phyloP scores from a whole-genome alignment of 257 asterid species.

The Ophiorrhiza pumila region DNA sequence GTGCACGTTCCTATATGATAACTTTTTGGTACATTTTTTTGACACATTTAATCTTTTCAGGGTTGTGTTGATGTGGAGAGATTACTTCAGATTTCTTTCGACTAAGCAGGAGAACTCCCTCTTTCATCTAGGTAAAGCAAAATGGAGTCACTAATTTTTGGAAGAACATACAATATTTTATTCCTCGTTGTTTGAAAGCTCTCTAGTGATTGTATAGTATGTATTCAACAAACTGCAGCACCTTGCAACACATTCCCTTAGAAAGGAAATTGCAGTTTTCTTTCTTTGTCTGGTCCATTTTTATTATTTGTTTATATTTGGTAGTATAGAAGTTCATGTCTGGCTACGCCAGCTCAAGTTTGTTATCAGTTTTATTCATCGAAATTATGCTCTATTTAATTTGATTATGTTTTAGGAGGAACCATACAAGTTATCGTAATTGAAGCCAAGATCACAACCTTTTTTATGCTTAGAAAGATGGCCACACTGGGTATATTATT shows the following conservation, averaged over 20 bases:
- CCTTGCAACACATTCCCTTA: background rate
- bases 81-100: constrained; percentile 87
- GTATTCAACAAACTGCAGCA: background rate
- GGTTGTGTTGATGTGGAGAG: constrained; percentile 97
- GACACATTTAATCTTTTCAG: constrained; percentile 35
- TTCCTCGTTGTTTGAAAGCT: background rate
- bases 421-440: constrained; percentile 52
- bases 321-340: background rate
- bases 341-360: background rate
- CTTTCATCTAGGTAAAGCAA: constrained; percentile 61
- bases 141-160: background rate
- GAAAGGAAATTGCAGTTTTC: background rate
- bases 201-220: background rate
- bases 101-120: constrained; percentile 76
- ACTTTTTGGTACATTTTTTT: background rate
- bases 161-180: background rate
- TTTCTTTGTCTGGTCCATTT: background rate
- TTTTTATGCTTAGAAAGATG: constrained; percentile 78
- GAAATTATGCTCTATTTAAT: background rate
- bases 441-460: constrained; percentile 76
- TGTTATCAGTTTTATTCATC: background rate
- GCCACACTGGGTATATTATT: constrained; percentile 67
- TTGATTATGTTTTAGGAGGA: constrained; percentile 80
- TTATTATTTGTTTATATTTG: background rate
- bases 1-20: background rate